Conservation (phyloP, 2,329 filamentous ascomycete genomes). For the Trichophyton equinum region DNA sequence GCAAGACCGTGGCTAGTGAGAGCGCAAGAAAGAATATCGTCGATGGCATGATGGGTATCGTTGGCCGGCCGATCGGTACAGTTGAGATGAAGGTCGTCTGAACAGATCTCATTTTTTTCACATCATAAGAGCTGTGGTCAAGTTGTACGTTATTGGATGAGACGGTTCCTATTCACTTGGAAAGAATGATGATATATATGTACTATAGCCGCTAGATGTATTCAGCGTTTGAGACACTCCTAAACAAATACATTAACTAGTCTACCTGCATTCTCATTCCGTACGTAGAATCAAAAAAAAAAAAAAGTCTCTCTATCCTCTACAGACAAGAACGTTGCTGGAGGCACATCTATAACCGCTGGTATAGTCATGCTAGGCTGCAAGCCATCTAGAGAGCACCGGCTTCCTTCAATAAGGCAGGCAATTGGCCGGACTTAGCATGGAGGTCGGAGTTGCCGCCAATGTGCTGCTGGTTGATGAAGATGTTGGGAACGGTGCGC, state of each 20-base stretch:
- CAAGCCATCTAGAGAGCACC: constrained; percentile 41
- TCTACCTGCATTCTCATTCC: neutral
- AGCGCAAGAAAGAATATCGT: constrained; percentile 68
- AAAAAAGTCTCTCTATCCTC: neutral
- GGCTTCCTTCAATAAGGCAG: constrained; percentile 50
- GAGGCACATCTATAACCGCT: neutral
- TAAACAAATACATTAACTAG: constrained; percentile 1
- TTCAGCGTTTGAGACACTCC: neutral
- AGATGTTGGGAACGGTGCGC: constrained; percentile 89
- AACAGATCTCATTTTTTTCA: neutral
- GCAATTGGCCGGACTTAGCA: constrained; percentile 51
- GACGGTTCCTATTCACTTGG: neutral
- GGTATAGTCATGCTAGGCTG: neutral
- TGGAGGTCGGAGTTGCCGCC: constrained; percentile 90
- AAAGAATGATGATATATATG: neutral
- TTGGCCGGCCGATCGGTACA: constrained; percentile 75
- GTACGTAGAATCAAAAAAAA: too few species aligned
- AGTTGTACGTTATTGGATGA: neutral
- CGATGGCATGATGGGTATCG: constrained; percentile 76
- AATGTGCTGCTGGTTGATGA: constrained; percentile 81
- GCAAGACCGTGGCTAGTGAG: constrained; percentile 77
- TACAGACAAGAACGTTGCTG: neutral
- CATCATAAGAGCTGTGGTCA: neutral
- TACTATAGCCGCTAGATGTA: constrained; percentile 1
- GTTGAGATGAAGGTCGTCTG: constrained; percentile 60